Conservation (phyloP, 306 rosid genomes). For the Cyclanthera cordifolia region DNA sequence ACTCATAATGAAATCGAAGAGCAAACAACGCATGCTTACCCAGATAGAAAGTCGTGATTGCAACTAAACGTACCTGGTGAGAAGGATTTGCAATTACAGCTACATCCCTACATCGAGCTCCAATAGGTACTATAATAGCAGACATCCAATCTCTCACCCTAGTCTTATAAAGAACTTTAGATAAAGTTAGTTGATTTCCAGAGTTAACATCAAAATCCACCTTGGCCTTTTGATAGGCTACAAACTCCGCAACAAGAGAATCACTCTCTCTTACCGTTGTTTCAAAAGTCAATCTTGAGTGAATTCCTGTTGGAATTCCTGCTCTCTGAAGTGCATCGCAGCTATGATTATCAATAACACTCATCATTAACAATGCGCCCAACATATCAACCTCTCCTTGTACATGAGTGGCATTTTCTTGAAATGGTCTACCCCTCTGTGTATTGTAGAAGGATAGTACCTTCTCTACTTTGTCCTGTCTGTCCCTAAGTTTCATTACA, state of each 20-base stretch:
- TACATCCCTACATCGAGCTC: conserved; percentile 74
- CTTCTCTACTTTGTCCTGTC: conserved; percentile 80
- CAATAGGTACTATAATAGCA: conserved; percentile 50
- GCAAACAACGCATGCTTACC: neutral
- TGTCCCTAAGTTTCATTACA: conserved; percentile 71
- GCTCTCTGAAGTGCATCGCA: conserved; percentile 28
- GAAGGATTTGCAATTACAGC: conserved; percentile 41
- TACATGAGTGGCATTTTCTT: conserved; percentile 44
- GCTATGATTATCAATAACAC: conserved; percentile 29
- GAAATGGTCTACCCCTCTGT: conserved; percentile 55
- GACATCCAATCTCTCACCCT: conserved; percentile 55
- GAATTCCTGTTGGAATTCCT: conserved; percentile 59
- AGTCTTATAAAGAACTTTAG: conserved; percentile 45
- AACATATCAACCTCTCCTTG: conserved; percentile 57
- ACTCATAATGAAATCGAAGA: neutral
- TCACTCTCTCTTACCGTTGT: conserved; percentile 40
- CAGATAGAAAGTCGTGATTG: neutral
- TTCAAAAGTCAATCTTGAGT: conserved; percentile 59
- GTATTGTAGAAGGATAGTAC: conserved; percentile 56
- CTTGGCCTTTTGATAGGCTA: conserved; percentile 37
- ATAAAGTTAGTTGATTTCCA: conserved; percentile 49
- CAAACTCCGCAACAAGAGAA: conserved; percentile 54
- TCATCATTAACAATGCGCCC: conserved; percentile 48
- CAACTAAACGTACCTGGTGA: conserved; percentile 35
- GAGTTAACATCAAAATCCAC: conserved; percentile 17